phyloP scores from a whole-genome alignment of 2,329 filamentous ascomycete genomes.

The Neonectria faginata region DNA sequence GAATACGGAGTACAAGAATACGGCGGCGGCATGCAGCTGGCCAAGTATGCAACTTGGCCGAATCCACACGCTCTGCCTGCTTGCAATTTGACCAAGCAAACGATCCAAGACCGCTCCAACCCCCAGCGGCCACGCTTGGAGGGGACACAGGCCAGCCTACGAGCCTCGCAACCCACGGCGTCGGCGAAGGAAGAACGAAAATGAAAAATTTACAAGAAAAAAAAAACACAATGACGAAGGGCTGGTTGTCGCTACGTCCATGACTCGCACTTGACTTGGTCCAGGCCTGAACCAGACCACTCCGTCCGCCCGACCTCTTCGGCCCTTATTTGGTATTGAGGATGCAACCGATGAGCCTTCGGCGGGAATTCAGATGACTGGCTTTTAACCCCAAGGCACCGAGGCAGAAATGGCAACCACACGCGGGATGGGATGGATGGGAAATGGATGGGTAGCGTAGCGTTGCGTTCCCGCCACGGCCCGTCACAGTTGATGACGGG shows the following conservation, averaged over 20 bases:
- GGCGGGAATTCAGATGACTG: background rate
- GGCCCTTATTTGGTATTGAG: background rate
- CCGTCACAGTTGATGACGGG: slow-evolving; percentile 27
- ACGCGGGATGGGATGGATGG: background rate
- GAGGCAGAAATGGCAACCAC: too few species aligned
- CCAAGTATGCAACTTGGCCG: slow-evolving; percentile 30
- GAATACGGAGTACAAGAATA: slow-evolving; percentile 8
- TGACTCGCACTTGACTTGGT: slow-evolving; percentile 12
- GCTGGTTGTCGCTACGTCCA: slow-evolving; percentile 13
- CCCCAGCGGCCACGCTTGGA: slow-evolving; percentile 32
- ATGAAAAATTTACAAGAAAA: background rate
- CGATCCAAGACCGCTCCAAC: slow-evolving; percentile 14
- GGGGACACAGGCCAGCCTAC: slow-evolving; percentile 43
- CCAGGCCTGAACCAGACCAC: background rate
- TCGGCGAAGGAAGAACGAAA: slow-evolving; percentile 36
- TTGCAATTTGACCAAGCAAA: slow-evolving; percentile 22
- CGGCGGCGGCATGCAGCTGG: slow-evolving; percentile 20
- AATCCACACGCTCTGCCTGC: background rate
- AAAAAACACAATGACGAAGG: slow-evolving; percentile 1
- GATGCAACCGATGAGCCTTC: background rate
- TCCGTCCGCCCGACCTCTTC: background rate
- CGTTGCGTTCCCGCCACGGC: slow-evolving; percentile 23
- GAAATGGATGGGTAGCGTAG: slow-evolving; percentile 7
- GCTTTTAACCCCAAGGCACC: too few species aligned
- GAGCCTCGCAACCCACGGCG: slow-evolving; percentile 43